Evolutionary conservation across 257 asterid species (phyloP).

Genomic region (Cruciata laevipes): DNA sequence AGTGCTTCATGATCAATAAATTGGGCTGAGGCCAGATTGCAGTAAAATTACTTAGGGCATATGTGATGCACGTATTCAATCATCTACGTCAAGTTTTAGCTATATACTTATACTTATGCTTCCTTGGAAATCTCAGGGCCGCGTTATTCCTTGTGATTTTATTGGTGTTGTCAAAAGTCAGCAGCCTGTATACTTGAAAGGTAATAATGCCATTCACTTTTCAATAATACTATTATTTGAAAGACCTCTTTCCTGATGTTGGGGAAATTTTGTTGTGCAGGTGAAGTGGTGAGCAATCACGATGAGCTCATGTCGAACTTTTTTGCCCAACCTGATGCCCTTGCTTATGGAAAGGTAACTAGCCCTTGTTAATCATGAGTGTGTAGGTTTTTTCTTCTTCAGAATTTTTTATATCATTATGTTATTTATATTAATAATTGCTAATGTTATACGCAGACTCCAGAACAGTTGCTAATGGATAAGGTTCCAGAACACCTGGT

Average conservation of each 20-base stretch:
- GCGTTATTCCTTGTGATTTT: constrained; percentile 95
- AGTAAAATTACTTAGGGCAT: not conserved
- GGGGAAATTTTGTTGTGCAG: constrained; percentile 28
- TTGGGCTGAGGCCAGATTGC: not conserved
- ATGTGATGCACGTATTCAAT: not conserved
- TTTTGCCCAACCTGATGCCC: constrained; percentile 99
- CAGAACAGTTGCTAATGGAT: constrained; percentile 75
- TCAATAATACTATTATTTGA: not conserved
- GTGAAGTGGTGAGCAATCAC: constrained; percentile 88
- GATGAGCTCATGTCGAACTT: constrained; percentile 99
- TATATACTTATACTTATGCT: not conserved
- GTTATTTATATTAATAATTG: too few species aligned
- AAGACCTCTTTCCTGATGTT: constrained; percentile 2
- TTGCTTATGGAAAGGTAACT: constrained; percentile 92
- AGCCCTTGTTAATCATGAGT: not conserved
- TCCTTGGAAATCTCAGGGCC: constrained; percentile 62
- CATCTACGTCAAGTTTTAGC: not conserved
- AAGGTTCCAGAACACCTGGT: constrained; percentile 72
- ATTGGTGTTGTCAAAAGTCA: constrained; percentile 96
- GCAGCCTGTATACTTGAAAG: constrained; percentile 88
- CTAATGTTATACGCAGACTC: constrained; percentile 44
- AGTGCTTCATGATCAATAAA: not conserved
- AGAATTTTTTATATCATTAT: not conserved
- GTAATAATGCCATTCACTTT: constrained; percentile 23
- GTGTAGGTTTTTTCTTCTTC: not conserved